Evolutionary conservation across 495 filamentous ascomycete genomes (phyloP).

Genomic region (Tuber magnatum): DNA sequence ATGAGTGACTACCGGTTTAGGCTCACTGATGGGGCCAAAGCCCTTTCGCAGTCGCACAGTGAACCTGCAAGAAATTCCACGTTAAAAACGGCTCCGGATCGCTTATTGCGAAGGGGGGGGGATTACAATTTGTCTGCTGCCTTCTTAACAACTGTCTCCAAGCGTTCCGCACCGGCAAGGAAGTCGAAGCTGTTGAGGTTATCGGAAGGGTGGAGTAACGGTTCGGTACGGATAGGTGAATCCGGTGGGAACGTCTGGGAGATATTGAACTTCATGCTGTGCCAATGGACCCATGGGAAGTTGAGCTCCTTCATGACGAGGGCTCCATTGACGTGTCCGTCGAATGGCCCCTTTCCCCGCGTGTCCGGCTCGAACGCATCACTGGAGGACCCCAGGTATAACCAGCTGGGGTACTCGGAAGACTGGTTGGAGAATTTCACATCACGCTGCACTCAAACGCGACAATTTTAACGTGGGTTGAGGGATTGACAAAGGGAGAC

Average conservation of each 20-base stretch:
- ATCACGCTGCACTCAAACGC: neutral
- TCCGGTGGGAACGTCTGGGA: constrained; percentile 2
- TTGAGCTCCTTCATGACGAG: constrained; percentile 18
- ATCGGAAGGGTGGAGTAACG: constrained; percentile 5
- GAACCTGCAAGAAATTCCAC: neutral
- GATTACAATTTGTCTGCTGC: constrained; percentile 1
- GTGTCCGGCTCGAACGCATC: constrained; percentile 17
- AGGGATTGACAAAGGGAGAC: neutral
- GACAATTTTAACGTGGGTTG: neutral
- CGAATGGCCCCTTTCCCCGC: constrained; percentile 11
- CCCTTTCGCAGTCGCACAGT: neutral
- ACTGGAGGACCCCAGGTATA: constrained; percentile 12
- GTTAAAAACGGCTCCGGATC: neutral
- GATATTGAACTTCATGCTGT: constrained; percentile 6
- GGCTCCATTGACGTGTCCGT: constrained; percentile 18
- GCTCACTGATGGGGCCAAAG: neutral
- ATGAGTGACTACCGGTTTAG: neutral
- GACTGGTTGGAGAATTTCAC: neutral
- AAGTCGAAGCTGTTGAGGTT: constrained; percentile 5
- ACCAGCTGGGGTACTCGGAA: neutral
- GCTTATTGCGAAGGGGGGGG: neutral
- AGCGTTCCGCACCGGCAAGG: neutral
- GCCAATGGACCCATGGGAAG: constrained; percentile 14
- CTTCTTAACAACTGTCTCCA: constrained; percentile 4
- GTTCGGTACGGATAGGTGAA: constrained; percentile 1